These are phyloP conservation scores for Colletotrichum sp. DNA, from an alignment of 2,329 filamentous ascomycete genomes.

Conservation along the genomic window DNA sequence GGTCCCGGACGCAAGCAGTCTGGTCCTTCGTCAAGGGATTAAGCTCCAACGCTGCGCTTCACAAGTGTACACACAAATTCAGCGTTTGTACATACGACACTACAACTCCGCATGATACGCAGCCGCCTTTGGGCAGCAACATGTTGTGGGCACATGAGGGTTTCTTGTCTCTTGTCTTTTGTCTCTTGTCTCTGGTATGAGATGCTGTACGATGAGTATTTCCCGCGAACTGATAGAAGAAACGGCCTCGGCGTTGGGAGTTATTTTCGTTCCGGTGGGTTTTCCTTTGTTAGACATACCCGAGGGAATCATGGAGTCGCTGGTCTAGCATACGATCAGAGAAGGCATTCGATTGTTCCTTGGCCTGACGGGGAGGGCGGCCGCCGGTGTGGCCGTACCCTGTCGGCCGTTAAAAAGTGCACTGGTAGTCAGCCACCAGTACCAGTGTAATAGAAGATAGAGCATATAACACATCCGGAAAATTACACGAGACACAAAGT, in stretches of 20 bases:
- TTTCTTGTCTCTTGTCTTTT: background rate
- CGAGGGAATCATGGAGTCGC: background rate
- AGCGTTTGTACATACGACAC: background rate
- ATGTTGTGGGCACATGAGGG: background rate
- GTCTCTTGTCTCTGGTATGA: background rate
- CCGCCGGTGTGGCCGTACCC: background rate
- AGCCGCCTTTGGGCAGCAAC: background rate
- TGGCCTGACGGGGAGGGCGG: background rate
- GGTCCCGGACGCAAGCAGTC: background rate
- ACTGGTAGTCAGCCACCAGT: background rate
- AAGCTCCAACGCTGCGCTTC: background rate
- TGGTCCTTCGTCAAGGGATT: background rate
- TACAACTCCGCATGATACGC: background rate
- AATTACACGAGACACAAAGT: background rate
- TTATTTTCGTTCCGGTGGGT: background rate
- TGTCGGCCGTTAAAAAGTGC: background rate
- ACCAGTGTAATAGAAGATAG: background rate
- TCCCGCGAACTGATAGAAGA: background rate
- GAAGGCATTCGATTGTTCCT: background rate
- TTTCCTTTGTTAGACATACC: background rate
- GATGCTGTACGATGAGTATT: background rate
- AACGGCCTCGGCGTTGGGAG: background rate
- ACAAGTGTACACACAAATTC: background rate
- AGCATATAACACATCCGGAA: background rate
- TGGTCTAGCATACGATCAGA: background rate